A percentile compares a stretch with the other conserved stretches of the same genome.
Conservation (phyloP, 176 grass and related monocot species). For the Tillandsia leiboldiana region DNA sequence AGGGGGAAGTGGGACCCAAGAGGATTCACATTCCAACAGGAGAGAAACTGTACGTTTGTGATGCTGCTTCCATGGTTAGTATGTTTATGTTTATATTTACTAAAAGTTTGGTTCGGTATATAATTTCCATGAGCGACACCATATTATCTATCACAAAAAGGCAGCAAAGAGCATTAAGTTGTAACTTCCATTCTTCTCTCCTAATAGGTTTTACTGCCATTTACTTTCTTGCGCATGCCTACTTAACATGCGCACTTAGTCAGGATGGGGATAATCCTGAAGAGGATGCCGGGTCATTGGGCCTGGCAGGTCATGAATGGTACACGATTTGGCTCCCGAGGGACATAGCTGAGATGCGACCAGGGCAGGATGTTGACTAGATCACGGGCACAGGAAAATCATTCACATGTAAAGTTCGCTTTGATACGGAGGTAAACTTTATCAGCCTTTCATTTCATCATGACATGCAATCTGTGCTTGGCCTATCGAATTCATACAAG, state of each 20-base stretch:
- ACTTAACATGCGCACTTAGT: constrained; percentile 59
- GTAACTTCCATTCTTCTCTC: neutral
- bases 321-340: constrained; percentile 66
- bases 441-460: neutral
- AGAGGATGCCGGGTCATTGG: constrained; percentile 73
- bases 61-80: constrained; percentile 74
- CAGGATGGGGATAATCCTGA: constrained; percentile 87
- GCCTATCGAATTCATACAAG: too few species aligned
- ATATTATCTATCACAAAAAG: too few species aligned
- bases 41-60: constrained; percentile 80
- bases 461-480: too few species aligned
- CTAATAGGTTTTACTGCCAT: neutral
- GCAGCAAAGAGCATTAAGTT: too few species aligned
- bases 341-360: constrained; percentile 50
- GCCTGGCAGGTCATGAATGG: constrained; percentile 76
- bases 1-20: constrained; percentile 73
- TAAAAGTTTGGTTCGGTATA: neutral
- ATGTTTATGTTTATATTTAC: neutral
- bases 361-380: constrained; percentile 73
- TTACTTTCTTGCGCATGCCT: neutral
- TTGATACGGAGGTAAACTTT: constrained; percentile 77
- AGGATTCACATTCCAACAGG: constrained; percentile 71
- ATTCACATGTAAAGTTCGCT: constrained; percentile 57
- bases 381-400: constrained; percentile 55
- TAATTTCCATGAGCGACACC: too few species aligned